Percentiles rank a stretch among this genome's conserved stretches.
phyloP scores from a whole-genome alignment of 371 early-diverging fungal genomes.

The Lichtheimia ramosa region DNA sequence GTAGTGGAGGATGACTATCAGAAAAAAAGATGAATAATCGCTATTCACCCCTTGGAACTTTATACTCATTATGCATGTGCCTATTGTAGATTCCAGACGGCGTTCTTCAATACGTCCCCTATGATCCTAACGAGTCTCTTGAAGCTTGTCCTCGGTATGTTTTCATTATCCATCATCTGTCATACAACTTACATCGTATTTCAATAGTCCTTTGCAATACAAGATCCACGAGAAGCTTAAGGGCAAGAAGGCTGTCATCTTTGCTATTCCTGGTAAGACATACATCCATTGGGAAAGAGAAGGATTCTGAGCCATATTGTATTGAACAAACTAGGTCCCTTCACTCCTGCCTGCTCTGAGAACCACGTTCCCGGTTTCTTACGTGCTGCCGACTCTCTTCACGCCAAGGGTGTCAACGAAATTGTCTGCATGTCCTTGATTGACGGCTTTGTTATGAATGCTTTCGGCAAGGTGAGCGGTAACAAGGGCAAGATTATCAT shows the following conservation, averaged over 20 bases:
- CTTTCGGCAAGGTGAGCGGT: slow-evolving; percentile 68
- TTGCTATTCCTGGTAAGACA: slow-evolving; percentile 70
- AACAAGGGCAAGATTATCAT: slow-evolving; percentile 67
- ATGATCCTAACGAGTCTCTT: slow-evolving; percentile 33
- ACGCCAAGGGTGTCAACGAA: slow-evolving; percentile 67
- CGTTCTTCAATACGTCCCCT: slow-evolving; percentile 44
- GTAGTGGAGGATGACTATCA: not conserved
- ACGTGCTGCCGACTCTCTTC: slow-evolving; percentile 51
- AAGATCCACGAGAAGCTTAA: slow-evolving; percentile 61
- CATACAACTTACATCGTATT: too few species aligned
- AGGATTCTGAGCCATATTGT: not conserved
- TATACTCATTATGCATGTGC: not conserved
- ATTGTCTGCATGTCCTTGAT: slow-evolving; percentile 61
- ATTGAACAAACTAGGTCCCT: slow-evolving; percentile 47
- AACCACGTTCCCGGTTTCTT: slow-evolving; percentile 72
- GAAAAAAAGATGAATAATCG: not conserved
- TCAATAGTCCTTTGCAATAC: slow-evolving; percentile 31
- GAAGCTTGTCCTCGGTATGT: slow-evolving; percentile 36
- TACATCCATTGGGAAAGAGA: not conserved
- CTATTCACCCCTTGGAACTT: not conserved
- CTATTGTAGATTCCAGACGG: slow-evolving; percentile 34
- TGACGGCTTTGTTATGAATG: slow-evolving; percentile 76
- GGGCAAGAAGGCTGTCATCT: slow-evolving; percentile 77
- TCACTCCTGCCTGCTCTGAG: slow-evolving; percentile 82
- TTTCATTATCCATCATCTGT: not conserved